Evolutionary conservation across 2,329 filamentous ascomycete genomes (phyloP).

Genomic region (Zymoseptoria crescenta): DNA sequence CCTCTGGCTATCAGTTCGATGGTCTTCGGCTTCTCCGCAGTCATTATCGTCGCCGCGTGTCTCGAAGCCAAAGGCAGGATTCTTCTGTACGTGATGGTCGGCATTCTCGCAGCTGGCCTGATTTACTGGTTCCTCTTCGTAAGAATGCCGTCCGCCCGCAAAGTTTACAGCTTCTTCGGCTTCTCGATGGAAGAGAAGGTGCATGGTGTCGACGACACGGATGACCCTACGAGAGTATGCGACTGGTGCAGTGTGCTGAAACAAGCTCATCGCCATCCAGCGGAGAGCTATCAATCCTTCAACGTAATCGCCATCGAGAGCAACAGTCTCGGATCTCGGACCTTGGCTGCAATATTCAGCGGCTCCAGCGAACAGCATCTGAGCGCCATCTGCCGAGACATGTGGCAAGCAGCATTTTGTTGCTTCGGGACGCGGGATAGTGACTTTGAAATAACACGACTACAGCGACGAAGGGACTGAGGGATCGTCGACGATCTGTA

Average conservation of each 20-base stretch:
- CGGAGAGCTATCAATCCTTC: conserved; percentile 4
- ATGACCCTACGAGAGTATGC: conserved; percentile 1
- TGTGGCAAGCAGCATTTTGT: no score
- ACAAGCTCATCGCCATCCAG: conserved; percentile 2
- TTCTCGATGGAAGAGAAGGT: conserved; percentile 1
- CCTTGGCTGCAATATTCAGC: no score
- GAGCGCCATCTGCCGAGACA: no score
- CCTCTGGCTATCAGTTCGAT: not conserved
- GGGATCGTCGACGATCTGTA: no score
- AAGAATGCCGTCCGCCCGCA: not conserved
- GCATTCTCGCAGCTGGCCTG: conserved; percentile 2
- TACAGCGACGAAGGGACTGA: no score
- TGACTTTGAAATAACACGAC: no score
- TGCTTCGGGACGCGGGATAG: no score
- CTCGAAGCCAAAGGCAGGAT: not conserved
- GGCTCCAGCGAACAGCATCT: no score
- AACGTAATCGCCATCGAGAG: conserved; percentile 2
- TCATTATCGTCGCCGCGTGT: conserved; percentile 2
- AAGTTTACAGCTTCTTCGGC: not conserved
- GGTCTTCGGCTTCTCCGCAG: not conserved
- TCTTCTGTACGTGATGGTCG: conserved; percentile 4
- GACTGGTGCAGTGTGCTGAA: conserved; percentile 5
- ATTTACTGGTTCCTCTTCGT: conserved; percentile 4
- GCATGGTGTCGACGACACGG: conserved; percentile 4
- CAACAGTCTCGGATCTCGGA: not conserved